Conservation (phyloP, 1,284 basidiomycete genomes). For the Stygiomarasmius scandens region DNA sequence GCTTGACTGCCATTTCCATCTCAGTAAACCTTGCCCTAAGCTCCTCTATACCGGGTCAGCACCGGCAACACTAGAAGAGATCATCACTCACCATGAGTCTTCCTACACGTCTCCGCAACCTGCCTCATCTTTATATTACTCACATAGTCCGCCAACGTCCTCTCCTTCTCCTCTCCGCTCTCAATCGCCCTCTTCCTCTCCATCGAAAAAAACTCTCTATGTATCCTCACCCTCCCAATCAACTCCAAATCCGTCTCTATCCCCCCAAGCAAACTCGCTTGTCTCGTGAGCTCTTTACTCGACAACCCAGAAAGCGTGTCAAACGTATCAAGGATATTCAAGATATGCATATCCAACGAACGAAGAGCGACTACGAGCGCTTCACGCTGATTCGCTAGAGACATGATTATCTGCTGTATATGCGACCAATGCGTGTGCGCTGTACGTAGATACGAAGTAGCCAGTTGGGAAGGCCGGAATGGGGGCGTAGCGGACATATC, state of each 20-base stretch:
- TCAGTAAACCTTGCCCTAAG: conserved; percentile 54
- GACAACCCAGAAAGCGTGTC: conserved; percentile 37
- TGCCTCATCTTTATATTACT: conserved; percentile 76
- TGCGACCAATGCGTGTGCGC: conserved; percentile 66
- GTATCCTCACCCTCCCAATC: conserved; percentile 63
- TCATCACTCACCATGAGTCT: conserved; percentile 60
- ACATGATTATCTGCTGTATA: conserved; percentile 49
- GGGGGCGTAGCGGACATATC: conserved; percentile 69
- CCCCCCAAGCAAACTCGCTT: conserved; percentile 59
- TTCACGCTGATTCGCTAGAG: conserved; percentile 64
- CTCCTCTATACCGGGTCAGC: conserved; percentile 48
- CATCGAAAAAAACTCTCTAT: conserved; percentile 73
- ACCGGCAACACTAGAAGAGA: not conserved
- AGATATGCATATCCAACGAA: conserved; percentile 69
- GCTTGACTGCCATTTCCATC: conserved; percentile 54
- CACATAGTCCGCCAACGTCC: conserved; percentile 82
- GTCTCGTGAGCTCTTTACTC: conserved; percentile 66
- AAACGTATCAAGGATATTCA: conserved; percentile 70
- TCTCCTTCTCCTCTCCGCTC: conserved; percentile 59
- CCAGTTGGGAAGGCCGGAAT: conserved; percentile 65
- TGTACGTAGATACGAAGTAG: conserved; percentile 61
- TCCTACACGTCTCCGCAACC: conserved; percentile 73
- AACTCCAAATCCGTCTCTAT: conserved; percentile 72
- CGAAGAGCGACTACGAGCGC: conserved; percentile 69
- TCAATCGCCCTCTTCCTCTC: conserved; percentile 68